phyloP scores from a whole-genome alignment of 331 rosid genomes.

The Rhamnella rubrinervis region DNA sequence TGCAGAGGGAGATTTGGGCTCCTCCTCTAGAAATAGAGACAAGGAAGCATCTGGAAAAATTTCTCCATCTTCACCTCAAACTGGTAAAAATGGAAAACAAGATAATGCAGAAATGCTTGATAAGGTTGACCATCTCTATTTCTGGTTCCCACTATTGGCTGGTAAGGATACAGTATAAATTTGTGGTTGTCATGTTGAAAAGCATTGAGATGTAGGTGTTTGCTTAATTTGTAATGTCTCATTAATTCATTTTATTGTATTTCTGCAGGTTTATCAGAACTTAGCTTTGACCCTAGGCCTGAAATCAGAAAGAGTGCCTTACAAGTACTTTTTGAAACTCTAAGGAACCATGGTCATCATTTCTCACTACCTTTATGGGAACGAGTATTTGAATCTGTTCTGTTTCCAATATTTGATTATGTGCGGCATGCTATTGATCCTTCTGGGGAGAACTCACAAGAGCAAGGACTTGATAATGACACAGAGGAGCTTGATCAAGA shows the following conservation, averaged over 20 bases:
- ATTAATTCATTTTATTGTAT: conserved; percentile 9
- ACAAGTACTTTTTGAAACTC: conserved; percentile 85
- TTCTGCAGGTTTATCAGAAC: conserved; percentile 92
- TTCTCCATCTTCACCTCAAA: conserved; percentile 52
- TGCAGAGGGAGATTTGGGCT: conserved; percentile 86
- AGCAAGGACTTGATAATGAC: conserved; percentile 49
- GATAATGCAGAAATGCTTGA: conserved; percentile 59
- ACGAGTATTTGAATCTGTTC: conserved; percentile 86
- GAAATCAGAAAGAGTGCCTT: conserved; percentile 95
- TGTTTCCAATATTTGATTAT: conserved; percentile 94
- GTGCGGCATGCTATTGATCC: conserved; percentile 98
- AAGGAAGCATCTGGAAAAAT: conserved; percentile 60
- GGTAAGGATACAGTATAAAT: conserved; percentile 51
- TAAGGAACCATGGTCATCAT: conserved; percentile 97
- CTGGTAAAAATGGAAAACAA: conserved; percentile 60
- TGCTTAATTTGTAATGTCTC: background rate
- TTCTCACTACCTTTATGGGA: conserved; percentile 97
- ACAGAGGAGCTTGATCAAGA: conserved; percentile 83
- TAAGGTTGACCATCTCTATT: conserved; percentile 85
- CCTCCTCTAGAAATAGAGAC: conserved; percentile 74
- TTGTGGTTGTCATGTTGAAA: conserved; percentile 16
- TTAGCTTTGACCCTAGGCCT: conserved; percentile 97
- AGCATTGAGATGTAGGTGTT: conserved; percentile 1
- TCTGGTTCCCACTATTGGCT: conserved; percentile 97
- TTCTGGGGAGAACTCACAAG: conserved; percentile 59